Evolutionary conservation across 2,329 filamentous ascomycete genomes (phyloP), one percentile per base, ranked within the genome.

Genomic region (Neofusicoccum kwambonambiense): DNA sequence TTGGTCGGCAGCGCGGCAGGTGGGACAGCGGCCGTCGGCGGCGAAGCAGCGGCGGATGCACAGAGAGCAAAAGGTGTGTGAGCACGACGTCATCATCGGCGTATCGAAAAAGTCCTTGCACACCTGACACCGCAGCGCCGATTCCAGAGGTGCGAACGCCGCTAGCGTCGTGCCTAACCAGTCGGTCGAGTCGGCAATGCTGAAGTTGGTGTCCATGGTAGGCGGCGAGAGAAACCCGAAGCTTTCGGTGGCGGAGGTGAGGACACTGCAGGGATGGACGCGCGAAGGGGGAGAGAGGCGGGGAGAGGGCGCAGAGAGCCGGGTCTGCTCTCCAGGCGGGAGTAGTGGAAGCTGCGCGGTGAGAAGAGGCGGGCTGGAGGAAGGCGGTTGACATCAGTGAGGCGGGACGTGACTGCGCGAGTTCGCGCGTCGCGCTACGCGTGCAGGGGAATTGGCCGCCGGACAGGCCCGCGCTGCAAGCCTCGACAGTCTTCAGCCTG

Each of bases 51-150:
- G 86, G 35, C 95, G 90, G 75, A 99, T 98, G 77, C 95, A 99
- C 62, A 96, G 81, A 6, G 94, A 97, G 82, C 95, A 99, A 74
- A 99, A 99, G 0, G 95, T 98, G 76, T 99, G 95, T 62, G 88
- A 90, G 80, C 95, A 99, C 1, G 91, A 91, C 0, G 95, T 99
- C 68, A 97, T 89, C 86, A 99, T 95, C 0, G 95, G 95, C 58
- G 93, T 96, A 67, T 88, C 88, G 81, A 91, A 98, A 79, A 98
- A 96, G 77, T 99, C 96, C 76, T 98, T 98, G 86, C 95, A 99
- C 66, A 99, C 91, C 78, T 98, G 92, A 79, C 95, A 99, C 71
- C 95, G 91, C 19, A 99, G 83, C 3, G 93, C 88, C 66, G 90
- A 88, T 73, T 99, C 95, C 68, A 99, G 86, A 13, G 86, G 81